A percentile compares a stretch with the other conserved stretches of the same genome.
Conservation (phyloP, 805 yeast genomes). For the Lachancea thermotolerans region DNA sequence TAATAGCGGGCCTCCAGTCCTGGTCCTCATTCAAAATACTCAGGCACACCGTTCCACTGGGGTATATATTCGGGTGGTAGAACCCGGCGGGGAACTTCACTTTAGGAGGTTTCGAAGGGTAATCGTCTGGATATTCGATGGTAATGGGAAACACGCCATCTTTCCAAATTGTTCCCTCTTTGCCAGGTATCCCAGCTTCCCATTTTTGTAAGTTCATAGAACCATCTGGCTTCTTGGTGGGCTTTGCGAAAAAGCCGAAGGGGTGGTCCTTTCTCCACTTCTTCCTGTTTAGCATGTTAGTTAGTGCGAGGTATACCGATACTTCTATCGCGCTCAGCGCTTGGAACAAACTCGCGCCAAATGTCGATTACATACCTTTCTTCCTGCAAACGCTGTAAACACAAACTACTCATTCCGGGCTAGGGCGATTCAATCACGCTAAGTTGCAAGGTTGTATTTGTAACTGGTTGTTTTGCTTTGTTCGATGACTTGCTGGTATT, state of each 20-base stretch:
- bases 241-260: slow-evolving; percentile 93
- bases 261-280: slow-evolving; percentile 99
- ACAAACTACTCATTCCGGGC: slow-evolving; percentile 43
- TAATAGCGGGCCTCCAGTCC: slow-evolving; percentile 97
- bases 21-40: slow-evolving; percentile 90
- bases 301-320: neutral
- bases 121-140: slow-evolving; percentile 79
- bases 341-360: neutral
- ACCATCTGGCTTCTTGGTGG: slow-evolving; percentile 74
- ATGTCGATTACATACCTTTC: slow-evolving; percentile 46
- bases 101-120: slow-evolving; percentile 95
- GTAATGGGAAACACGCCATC: slow-evolving; percentile 85
- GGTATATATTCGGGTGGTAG: slow-evolving; percentile 96
- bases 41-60: slow-evolving; percentile 93
- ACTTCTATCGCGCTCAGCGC: neutral
- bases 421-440: too few species aligned
- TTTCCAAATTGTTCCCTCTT: slow-evolving; percentile 77
- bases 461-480: neutral
- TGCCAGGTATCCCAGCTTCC: slow-evolving; percentile 97
- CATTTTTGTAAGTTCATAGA: slow-evolving; percentile 76
- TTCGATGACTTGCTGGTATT: neutral
- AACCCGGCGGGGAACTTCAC: slow-evolving; percentile 83
- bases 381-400: slow-evolving; percentile 81
- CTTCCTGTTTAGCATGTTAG: slow-evolving; percentile 43
- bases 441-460: too few species aligned